Base-by-base conservation (phyloP, 1,284 basidiomycete species). In the Exobasidium cylindrosporum region DNA sequence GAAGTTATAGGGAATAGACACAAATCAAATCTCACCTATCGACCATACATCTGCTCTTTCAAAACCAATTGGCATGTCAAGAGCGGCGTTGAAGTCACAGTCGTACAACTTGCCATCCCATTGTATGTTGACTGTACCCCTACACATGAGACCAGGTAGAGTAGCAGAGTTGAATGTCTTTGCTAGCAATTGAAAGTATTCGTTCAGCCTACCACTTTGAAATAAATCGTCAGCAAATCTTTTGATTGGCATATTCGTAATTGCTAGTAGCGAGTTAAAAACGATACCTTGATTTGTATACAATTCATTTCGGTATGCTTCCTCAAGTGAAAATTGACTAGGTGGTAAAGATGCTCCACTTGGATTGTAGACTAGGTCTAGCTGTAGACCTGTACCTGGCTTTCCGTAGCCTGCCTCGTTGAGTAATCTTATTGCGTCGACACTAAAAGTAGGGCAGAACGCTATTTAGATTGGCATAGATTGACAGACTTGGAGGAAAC, bases 331-430 rank as follows among this genome's bases (percentile, higher is more conserved):
- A 23, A 21, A 7, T 23, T 50, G 47, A 24, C 24, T 24, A 7
- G 47, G 47, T 10, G 47, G 47, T 21, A 50, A 31, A 21, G 29
- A 50, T 7, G 47, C 47, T 7, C 47, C 47, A 24, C 47, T 31
- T 7, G 47, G 47, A 50, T 50, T 50, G 47, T 50, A 50, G 29
- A 50, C 47, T 14, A 50, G 47, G 47, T 50, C 47, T 21, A 50
- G 29, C 47, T 31, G 47, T 14, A 50, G 47, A 7, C 47, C 47
- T 21, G 23, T 31, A 7, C 35, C 35, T 14, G 7, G 10, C 24
- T 31, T 24, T 7, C 47, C 47, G 47, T 50, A 50, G 10, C 47
- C 47, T 31, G 21, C 24, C 10, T 31, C 24, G 47, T 50, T 50
- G 47, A 50, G 47, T 14, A 50, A 14, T 7, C 47, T 7, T 7